A percentile compares a stretch with the other conserved stretches of the same genome.
phyloP scores from a whole-genome alignment of 306 rosid genomes.

The Cucurbita moschata region DNA sequence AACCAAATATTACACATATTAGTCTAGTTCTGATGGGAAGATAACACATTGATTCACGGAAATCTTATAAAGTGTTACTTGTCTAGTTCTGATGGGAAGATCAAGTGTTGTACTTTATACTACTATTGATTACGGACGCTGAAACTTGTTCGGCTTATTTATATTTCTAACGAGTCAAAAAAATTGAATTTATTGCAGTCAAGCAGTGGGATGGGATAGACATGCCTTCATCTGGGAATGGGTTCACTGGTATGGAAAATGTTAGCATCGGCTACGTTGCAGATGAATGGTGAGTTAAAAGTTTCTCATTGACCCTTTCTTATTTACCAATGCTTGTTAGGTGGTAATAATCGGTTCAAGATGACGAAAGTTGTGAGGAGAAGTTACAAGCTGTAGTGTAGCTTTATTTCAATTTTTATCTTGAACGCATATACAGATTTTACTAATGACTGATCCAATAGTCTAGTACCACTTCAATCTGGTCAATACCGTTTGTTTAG shows the following conservation, averaged over 20 bases:
- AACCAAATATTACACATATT: neutral
- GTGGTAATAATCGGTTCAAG: neutral
- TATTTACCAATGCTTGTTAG: neutral
- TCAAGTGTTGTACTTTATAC: neutral
- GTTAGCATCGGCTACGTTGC: conserved; percentile 51
- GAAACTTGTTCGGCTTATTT: neutral
- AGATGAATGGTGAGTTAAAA: conserved; percentile 70
- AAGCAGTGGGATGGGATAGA: conserved; percentile 66
- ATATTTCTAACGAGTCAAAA: neutral
- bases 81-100: neutral
- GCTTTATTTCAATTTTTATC: neutral
- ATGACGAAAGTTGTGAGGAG: neutral
- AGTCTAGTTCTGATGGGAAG: neutral
- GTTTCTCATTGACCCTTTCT: neutral
- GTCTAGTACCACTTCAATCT: neutral
- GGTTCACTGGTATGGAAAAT: conserved; percentile 18
- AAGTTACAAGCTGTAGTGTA: neutral
- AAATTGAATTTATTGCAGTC: conserved; percentile 32
- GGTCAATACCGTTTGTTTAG: neutral
- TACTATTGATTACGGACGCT: conserved; percentile 1
- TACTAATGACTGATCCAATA: neutral
- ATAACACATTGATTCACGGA: neutral
- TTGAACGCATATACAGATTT: neutral
- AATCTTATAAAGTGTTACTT: neutral
- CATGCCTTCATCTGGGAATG: conserved; percentile 22